Conservation (phyloP, 129 eudicot genomes). For the Cynara cardunculus region DNA sequence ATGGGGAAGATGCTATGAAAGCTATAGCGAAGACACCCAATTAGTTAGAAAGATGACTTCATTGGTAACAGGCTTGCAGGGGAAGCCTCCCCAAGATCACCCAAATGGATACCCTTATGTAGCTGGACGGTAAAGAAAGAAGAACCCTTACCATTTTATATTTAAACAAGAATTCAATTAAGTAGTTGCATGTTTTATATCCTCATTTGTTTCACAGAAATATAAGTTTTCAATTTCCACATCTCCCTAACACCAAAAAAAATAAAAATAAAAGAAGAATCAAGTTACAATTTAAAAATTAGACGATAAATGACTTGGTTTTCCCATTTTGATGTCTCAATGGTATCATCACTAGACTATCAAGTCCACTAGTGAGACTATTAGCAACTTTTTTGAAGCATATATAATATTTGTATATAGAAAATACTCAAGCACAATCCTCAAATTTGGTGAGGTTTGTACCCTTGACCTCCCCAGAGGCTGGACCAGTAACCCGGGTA, state of each 20-base stretch:
- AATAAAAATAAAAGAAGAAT: not conserved
- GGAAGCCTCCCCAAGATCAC: constrained; percentile 72
- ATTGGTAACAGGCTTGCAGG: constrained; percentile 76
- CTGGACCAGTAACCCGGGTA: no score
- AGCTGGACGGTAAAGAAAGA: constrained; percentile 65
- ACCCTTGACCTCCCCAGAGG: no score
- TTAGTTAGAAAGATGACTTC: constrained; percentile 81
- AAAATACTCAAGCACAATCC: not conserved
- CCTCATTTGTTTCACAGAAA: not conserved
- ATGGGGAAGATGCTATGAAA: constrained; percentile 96
- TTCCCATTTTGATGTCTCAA: not conserved
- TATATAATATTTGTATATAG: no score
- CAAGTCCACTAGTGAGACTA: not conserved
- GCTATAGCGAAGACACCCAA: constrained; percentile 76
- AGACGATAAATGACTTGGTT: not conserved
- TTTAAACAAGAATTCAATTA: not conserved
- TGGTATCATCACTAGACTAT: not conserved
- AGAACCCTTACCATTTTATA: constrained; percentile 4
- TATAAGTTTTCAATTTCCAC: not conserved
- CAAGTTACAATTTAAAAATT: not conserved
- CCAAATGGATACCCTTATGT: constrained; percentile 71
- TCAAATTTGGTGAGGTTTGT: not conserved
- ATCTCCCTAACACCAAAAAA: not conserved
- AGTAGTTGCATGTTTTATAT: not conserved
- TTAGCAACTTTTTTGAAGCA: not conserved